Evolutionary conservation across 305 asterid species (phyloP), one percentile per base, ranked within the genome.

Genomic region (Striga hermonthica): DNA sequence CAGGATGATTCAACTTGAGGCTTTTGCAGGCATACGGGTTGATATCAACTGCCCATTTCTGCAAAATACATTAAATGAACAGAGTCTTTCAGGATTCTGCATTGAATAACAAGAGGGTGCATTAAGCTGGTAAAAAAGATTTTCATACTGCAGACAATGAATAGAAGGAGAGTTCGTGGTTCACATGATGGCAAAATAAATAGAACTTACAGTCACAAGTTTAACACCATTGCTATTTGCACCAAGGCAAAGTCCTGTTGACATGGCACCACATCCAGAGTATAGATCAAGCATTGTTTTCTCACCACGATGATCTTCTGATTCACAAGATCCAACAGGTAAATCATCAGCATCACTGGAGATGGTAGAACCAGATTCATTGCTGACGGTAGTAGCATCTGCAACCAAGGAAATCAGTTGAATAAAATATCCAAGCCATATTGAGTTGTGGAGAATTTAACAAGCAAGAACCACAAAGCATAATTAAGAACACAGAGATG

Each of bases 221-320:
- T 15, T 50, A 50, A 50, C 57, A 15, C 57, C 57, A 50, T 1
- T 4, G 28, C n/a, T 50, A 8, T 50, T 50, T 0, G 57, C 57
- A 50, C 57, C 57, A 13, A 50, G 22, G 57, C 57, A 50, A 50
- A 50, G 57, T 8, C 57, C 57, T 13, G 57, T 50, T 4, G 57
- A 50, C 95, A 90, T 87, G 35, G 83, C 97, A 11, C 97, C 97
- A 76, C 95, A 90, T 22, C 97, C 95, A 7, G 95, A 75, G 68
- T 85, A 90, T 57, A 90, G 7, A 72, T 89, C 97, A 65, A 89
- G 36, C 10, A 87, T 55, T 9, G 77, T 76, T 69, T 35, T 78
- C 74, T 84, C 91, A 11, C 40, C 50, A 3, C 36, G 53, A 5
- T 49, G 64, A 7, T 58, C 73, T 13, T 57, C 63, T 2, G 34